Conservation (phyloP, 2,329 filamentous ascomycete genomes). For the Aspergillus unguis region DNA sequence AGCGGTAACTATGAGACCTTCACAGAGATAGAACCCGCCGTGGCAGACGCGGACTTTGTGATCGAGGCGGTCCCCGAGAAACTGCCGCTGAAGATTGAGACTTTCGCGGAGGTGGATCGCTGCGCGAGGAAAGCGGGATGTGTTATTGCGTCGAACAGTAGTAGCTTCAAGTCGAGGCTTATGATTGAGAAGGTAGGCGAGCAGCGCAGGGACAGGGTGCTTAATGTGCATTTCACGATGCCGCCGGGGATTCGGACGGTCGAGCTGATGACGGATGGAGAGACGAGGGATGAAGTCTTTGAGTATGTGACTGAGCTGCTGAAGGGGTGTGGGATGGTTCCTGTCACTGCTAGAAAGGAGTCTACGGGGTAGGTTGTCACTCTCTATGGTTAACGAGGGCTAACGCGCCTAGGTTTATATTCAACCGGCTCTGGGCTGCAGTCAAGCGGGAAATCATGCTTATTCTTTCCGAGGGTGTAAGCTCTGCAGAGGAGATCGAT, state of each 20-base stretch:
- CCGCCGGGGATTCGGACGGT: constrained; percentile 44
- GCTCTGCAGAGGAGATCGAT: constrained; percentile 49
- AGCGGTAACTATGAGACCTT: constrained; percentile 35
- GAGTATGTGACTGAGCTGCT: constrained; percentile 42
- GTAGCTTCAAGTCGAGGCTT: constrained; percentile 50
- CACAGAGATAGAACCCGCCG: constrained; percentile 39
- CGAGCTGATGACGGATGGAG: constrained; percentile 53
- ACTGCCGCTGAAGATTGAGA: constrained; percentile 47
- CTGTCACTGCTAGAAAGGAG: constrained; percentile 45
- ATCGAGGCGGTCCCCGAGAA: constrained; percentile 54
- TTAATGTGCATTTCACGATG: constrained; percentile 54
- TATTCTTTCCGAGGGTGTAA: constrained; percentile 51
- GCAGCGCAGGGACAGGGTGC: constrained; percentile 21
- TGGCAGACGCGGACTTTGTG: constrained; percentile 51
- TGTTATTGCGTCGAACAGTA: constrained; percentile 51
- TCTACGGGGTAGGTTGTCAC: constrained; percentile 40
- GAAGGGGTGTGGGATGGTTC: constrained; percentile 40
- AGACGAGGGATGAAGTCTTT: constrained; percentile 44
- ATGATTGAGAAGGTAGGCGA: constrained; percentile 44
- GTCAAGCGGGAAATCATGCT: constrained; percentile 49
- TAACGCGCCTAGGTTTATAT: constrained; percentile 42
- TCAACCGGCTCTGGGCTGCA: constrained; percentile 56
- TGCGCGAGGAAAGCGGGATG: constrained; percentile 41
- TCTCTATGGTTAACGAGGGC: background rate
- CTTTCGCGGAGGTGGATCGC: constrained; percentile 46